These are phyloP conservation scores for Colletotrichum cordylinicola DNA, from an alignment of 2,329 filamentous ascomycete species.

Conservation along the genomic window DNA sequence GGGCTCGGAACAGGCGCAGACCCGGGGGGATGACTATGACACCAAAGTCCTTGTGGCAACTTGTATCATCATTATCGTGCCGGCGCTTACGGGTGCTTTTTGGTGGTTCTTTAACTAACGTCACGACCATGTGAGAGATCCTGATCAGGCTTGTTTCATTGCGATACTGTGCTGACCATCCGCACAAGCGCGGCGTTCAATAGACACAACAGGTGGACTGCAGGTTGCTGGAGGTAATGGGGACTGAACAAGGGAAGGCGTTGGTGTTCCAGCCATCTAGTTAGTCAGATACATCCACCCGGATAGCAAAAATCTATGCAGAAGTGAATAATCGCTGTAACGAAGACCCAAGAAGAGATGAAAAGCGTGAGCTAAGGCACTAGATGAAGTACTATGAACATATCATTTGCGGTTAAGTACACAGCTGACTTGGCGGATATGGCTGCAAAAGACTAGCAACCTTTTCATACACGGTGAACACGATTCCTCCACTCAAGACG, in stretches of 20 bases:
- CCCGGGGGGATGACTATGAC: background rate
- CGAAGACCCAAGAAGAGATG: background rate
- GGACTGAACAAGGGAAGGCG: background rate
- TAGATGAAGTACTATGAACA: background rate
- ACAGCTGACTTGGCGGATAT: background rate
- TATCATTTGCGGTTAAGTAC: accelerated
- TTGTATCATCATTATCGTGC: background rate
- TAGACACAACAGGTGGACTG: background rate
- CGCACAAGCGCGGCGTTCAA: background rate
- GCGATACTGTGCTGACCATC: background rate
- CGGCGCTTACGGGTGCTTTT: background rate
- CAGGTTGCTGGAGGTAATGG: background rate
- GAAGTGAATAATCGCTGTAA: background rate
- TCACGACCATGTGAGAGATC: accelerated
- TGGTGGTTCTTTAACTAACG: background rate
- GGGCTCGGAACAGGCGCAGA: background rate
- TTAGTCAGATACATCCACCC: too few species aligned
- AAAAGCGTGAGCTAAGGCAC: background rate
- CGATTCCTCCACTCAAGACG: constrained; percentile 69
- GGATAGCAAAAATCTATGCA: too few species aligned
- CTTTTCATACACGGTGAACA: constrained; percentile 69
- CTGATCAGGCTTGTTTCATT: background rate
- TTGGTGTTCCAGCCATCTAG: background rate
- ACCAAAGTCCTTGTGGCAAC: background rate
- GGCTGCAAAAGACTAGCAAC: constrained; percentile 49